Evolutionary conservation across 345 rosid genomes (phyloP), one percentile per base, ranked within the genome.

Genomic region (Eucalyptus paniculata): DNA sequence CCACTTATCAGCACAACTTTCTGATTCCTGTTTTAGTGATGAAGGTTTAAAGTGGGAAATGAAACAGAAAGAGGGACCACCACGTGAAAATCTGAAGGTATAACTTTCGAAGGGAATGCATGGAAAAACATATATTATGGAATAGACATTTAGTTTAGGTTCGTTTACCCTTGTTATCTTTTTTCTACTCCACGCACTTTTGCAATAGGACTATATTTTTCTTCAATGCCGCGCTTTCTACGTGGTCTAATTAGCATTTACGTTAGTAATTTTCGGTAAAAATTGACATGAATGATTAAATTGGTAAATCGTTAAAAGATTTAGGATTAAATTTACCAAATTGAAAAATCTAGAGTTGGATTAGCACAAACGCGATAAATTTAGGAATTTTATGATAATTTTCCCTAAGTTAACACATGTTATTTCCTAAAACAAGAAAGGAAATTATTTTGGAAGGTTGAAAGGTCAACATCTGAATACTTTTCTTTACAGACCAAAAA

Each of bases 221-320:
- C 60, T 54, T 54, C 28, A 54, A 9, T 23, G 26, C 12, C 0
- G 6, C 0, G 0, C 12, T 54, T 54, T 9, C 1, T 54, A 23
- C 4, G 6, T 54, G 60, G 19, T 23, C 0, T 54, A 1, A 9
- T 23, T 2, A 0, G 60, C 1, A 1, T 23, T 54, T 0, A 23
- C 0, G 0, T 23, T 23, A 54, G 28, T 0, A 0, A 21, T 54
- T 54, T 54, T 19, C 1, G 0, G 3, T 23, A 21, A 54, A 54
- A 54, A 54, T 54, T 19, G 3, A 23, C 0, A 21, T 0, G 0
- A 21, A 54, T 1, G 0, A 23, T 19, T 54, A 54, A 54, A 54
- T 21, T 54, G 4, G 3, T 23, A 54, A 54, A 54, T 54, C 0
- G 1, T 54, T 19, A 23, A 21, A 54, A 54, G 0, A 9, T 1